A percentile compares a stretch with the other conserved stretches of the same genome.
These are phyloP conservation scores for Aspergillus conjunctus DNA, from an alignment of 495 filamentous ascomycete genomes.

Conservation along the genomic window DNA sequence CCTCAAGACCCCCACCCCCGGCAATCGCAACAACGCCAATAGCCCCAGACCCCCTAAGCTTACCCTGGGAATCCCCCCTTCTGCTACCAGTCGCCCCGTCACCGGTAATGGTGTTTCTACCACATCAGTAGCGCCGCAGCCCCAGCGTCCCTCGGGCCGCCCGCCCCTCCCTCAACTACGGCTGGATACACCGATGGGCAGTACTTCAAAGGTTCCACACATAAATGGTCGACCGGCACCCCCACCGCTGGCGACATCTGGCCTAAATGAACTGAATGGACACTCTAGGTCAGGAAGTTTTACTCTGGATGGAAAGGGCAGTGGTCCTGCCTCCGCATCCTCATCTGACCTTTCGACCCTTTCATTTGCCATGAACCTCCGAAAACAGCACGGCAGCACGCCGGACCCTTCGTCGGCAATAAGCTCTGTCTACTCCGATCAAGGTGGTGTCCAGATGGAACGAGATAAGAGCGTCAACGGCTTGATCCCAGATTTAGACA, in stretches of 20 bases:
- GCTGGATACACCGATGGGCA: constrained; percentile 84
- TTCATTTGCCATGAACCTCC: constrained; percentile 68
- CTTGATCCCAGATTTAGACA: constrained; percentile 70
- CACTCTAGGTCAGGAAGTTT: constrained; percentile 77
- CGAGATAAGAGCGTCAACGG: constrained; percentile 69
- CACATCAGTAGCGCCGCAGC: constrained; percentile 33
- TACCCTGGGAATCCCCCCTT: constrained; percentile 84
- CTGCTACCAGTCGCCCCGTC: constrained; percentile 74
- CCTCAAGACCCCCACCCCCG: constrained; percentile 80
- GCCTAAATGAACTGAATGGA: constrained; percentile 70
- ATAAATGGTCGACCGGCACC: constrained; percentile 56
- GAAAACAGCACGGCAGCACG: constrained; percentile 62
- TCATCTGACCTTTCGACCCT: constrained; percentile 77
- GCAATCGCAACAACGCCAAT: constrained; percentile 60
- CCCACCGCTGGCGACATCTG: constrained; percentile 54
- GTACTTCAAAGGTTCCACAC: constrained; percentile 62
- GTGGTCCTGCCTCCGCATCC: constrained; percentile 77
- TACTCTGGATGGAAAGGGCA: constrained; percentile 70
- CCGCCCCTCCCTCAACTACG: constrained; percentile 71
- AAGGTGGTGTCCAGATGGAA: constrained; percentile 69
- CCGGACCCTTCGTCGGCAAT: constrained; percentile 89
- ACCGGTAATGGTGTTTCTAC: constrained; percentile 38
- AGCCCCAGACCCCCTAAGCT: constrained; percentile 71
- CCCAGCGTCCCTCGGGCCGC: constrained; percentile 43
- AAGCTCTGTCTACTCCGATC: constrained; percentile 78